Evolutionary conservation across 345 rosid species (phyloP).

Genomic region (Eutrema heterophyllum): DNA sequence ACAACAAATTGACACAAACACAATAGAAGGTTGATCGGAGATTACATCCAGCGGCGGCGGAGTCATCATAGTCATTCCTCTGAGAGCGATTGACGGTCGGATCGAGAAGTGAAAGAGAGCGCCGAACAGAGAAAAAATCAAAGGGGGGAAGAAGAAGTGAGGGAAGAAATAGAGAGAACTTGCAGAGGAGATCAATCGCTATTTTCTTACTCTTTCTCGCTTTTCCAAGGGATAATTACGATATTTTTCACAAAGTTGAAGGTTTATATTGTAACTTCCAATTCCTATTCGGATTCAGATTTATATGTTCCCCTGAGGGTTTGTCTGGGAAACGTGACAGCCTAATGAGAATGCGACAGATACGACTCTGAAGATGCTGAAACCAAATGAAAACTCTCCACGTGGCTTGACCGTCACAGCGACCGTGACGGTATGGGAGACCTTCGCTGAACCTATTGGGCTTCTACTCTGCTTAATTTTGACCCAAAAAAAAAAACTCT

Average conservation of each 20-base stretch:
- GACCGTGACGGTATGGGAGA: conserved; percentile 3
- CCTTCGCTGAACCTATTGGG: neutral
- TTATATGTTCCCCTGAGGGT: conserved; percentile 7
- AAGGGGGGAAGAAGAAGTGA: conserved; percentile 4
- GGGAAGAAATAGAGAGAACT: conserved; percentile 29
- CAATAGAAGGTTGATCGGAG: conserved; percentile 9
- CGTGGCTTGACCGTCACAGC: neutral
- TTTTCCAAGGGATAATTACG: conserved; percentile 30
- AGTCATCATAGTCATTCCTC: conserved; percentile 77
- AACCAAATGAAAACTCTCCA: neutral
- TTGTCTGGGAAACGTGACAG: neutral
- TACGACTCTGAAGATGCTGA: neutral
- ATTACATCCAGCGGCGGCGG: conserved; percentile 76
- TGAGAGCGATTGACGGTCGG: conserved; percentile 30
- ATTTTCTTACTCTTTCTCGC: conserved; percentile 27
- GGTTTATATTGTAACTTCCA: conserved; percentile 19
- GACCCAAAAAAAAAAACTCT: no score
- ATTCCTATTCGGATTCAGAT: neutral
- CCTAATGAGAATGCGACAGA: conserved; percentile 37
- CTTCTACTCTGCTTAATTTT: no score
- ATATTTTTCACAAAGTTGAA: neutral
- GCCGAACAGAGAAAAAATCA: conserved; percentile 8
- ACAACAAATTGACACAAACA: conserved; percentile 14
- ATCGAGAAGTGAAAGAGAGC: conserved; percentile 32
- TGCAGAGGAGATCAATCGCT: conserved; percentile 26